phyloP scores from a whole-genome alignment of 2,329 filamentous ascomycete genomes.

The Penicillium sp. region DNA sequence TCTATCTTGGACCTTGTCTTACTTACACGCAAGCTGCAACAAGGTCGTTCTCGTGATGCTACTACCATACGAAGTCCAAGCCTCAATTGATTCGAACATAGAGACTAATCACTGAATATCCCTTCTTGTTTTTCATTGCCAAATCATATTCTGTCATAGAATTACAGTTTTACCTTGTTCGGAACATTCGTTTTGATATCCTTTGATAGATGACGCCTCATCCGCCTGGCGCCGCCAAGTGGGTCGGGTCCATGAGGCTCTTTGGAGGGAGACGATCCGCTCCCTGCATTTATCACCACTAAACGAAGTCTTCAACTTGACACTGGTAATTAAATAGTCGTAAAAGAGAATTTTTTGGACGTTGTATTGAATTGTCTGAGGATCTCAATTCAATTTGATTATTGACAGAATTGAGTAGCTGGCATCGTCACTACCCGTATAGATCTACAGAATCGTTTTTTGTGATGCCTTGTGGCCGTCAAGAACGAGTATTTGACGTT shows the following conservation, averaged over 20 bases:
- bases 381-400: background rate
- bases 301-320: no score
- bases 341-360: no score
- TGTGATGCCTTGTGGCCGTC: background rate
- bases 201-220: background rate
- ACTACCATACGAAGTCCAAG: background rate
- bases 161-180: background rate
- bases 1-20: background rate
- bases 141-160: background rate
- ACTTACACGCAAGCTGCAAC: background rate
- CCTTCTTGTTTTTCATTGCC: background rate
- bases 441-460: background rate
- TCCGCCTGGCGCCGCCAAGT: conserved; percentile 3
- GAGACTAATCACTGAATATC: no score
- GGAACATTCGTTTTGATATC: no score
- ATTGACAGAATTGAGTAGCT: background rate
- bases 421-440: background rate
- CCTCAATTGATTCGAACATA: background rate
- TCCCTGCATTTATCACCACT: background rate
- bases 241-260: background rate
- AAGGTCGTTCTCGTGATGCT: background rate
- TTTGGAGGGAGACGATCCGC: background rate
- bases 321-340: no score
- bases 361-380: background rate
- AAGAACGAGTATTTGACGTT: background rate